Conservation (phyloP, 306 rosid species). For the Cyclanthera cordifolia region DNA sequence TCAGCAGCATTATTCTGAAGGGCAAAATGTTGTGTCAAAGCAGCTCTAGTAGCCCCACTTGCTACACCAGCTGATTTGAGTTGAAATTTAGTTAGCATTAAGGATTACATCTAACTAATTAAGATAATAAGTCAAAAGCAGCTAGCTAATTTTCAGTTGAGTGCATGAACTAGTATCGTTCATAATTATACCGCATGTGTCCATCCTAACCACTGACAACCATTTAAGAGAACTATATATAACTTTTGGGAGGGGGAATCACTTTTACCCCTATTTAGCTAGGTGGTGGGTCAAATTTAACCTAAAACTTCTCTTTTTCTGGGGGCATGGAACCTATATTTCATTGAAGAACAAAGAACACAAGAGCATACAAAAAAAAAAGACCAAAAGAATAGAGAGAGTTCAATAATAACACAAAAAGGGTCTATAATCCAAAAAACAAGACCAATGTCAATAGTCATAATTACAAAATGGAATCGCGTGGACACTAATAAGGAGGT, state of each 20-base stretch:
- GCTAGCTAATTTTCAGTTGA: neutral
- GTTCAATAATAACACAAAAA: no score
- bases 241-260: neutral
- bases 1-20: constrained; percentile 55
- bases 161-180: neutral
- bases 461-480: no score
- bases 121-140: constrained; percentile 2
- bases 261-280: neutral
- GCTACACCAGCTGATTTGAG: constrained; percentile 78
- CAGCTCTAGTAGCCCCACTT: constrained; percentile 99
- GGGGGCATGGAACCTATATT: no score
- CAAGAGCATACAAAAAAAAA: no score
- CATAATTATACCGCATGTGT: neutral
- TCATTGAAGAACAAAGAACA: no score
- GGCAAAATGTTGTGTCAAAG: constrained; percentile 97
- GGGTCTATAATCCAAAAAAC: no score
- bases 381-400: no score
- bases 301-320: neutral
- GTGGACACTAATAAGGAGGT: no score
- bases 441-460: no score
- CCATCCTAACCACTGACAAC: neutral
- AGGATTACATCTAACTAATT: neutral
- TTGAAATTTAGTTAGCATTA: constrained; percentile 17
- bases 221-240: neutral
- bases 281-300: neutral